A percentile compares a stretch with the other conserved stretches of the same genome.
phyloP scores from a whole-genome alignment of 2,329 filamentous ascomycete genomes.

The Sporothrix luriei region DNA sequence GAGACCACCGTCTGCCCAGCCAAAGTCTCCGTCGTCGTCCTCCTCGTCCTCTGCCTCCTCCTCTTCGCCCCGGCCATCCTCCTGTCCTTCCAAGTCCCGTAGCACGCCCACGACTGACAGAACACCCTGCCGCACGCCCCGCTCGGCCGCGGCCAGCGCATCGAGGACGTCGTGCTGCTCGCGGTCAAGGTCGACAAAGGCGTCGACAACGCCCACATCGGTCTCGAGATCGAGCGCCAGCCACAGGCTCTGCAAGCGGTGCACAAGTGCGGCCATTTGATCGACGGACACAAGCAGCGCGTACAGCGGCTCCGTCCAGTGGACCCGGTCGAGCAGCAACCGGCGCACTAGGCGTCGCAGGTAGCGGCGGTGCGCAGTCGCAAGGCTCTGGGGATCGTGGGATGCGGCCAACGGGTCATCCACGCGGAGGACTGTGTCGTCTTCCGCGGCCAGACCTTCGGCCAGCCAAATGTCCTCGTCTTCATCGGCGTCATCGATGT shows the following conservation, averaged over 20 bases:
- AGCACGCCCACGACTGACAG: slow-evolving; percentile 65
- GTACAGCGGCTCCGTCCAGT: slow-evolving; percentile 67
- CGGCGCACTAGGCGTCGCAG: slow-evolving; percentile 67
- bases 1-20: slow-evolving; percentile 44
- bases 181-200: slow-evolving; percentile 67
- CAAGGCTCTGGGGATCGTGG: slow-evolving; percentile 79
- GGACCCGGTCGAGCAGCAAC: slow-evolving; percentile 63
- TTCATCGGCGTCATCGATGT: slow-evolving; percentile 39
- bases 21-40: slow-evolving; percentile 31
- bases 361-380: slow-evolving; percentile 76
- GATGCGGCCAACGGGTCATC: slow-evolving; percentile 32
- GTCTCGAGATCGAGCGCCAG: slow-evolving; percentile 76
- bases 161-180: slow-evolving; percentile 71
- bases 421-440: slow-evolving; percentile 34
- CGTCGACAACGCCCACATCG: slow-evolving; percentile 79
- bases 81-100: slow-evolving; percentile 44
- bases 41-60: slow-evolving; percentile 47
- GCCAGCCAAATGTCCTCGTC: slow-evolving; percentile 50
- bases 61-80: slow-evolving; percentile 41
- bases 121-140: slow-evolving; percentile 67
- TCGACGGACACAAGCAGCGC: slow-evolving; percentile 74
- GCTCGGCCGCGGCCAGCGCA: slow-evolving; percentile 66
- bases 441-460: slow-evolving; percentile 23
- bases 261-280: slow-evolving; percentile 74
- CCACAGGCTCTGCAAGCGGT: slow-evolving; percentile 75